Conservation (phyloP, 148 eudicot species). For the Rhododendron vialii region DNA sequence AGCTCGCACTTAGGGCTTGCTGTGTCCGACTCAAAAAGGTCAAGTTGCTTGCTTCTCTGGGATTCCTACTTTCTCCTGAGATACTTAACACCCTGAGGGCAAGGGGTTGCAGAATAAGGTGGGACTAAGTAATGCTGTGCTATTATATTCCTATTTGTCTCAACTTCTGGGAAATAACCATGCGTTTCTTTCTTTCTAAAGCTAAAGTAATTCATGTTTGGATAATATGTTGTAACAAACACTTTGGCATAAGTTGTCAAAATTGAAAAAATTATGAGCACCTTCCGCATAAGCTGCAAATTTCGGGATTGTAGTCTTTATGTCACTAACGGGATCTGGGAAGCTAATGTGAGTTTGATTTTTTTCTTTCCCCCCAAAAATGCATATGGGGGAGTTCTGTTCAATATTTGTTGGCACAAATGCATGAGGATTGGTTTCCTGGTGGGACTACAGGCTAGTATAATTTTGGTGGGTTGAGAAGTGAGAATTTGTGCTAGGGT, state of each 20-base stretch:
- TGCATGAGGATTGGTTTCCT: not conserved
- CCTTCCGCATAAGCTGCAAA: not conserved
- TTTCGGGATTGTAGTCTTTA: too few relatives aligned
- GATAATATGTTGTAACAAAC: not conserved
- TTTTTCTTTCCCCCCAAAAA: not conserved
- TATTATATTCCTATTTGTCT: not conserved
- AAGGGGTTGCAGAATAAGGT: conserved; percentile 70
- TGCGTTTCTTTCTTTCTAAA: not conserved
- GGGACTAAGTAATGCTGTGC: conserved; percentile 43
- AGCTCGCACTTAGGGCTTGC: conserved; percentile 55
- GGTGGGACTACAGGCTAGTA: not conserved
- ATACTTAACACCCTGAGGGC: conserved; percentile 40
- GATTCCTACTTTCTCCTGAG: conserved; percentile 40
- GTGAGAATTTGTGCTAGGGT: not conserved
- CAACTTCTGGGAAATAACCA: not conserved
- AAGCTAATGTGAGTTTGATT: not conserved
- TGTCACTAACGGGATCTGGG: not conserved
- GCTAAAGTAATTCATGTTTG: not conserved
- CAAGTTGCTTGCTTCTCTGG: conserved; percentile 43
- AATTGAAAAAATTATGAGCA: not conserved
- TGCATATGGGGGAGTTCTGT: not conserved
- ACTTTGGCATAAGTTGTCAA: not conserved
- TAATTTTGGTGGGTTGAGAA: not conserved
- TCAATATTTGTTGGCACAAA: not conserved
- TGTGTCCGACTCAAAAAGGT: conserved; percentile 67